A percentile compares a stretch with the other conserved stretches of the same genome.
These are phyloP conservation scores for Gossypium herbaceum DNA, from an alignment of 345 rosid species.

Conservation along the genomic window DNA sequence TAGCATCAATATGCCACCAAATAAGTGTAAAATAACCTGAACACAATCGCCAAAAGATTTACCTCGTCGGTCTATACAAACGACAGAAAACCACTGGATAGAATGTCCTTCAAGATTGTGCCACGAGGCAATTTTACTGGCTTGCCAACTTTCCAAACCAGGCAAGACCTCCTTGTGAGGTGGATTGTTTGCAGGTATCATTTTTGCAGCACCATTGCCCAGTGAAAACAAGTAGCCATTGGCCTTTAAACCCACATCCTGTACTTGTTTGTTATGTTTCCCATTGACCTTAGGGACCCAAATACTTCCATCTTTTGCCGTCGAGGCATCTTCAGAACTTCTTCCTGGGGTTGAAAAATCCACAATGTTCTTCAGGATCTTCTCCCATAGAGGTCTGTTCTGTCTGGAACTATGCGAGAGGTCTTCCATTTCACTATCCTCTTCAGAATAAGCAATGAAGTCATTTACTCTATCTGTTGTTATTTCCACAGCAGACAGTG, in stretches of 20 bases:
- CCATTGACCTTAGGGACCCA: constrained; percentile 84
- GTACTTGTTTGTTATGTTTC: constrained; percentile 67
- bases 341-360: constrained; percentile 43
- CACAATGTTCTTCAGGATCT: constrained; percentile 47
- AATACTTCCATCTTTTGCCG: constrained; percentile 40
- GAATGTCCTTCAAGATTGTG: constrained; percentile 90
- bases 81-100: constrained; percentile 85
- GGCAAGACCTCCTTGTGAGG: constrained; percentile 77
- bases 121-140: constrained; percentile 81
- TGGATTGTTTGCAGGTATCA: constrained; percentile 64
- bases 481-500: constrained; percentile 71
- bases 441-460: constrained; percentile 71
- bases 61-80: constrained; percentile 88
- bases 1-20: background rate
- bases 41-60: constrained; percentile 14
- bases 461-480: constrained; percentile 69
- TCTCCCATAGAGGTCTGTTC: constrained; percentile 65
- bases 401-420: constrained; percentile 36
- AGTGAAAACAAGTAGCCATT: constrained; percentile 43
- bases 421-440: constrained; percentile 55
- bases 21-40: background rate
- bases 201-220: constrained; percentile 63
- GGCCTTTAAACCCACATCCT: constrained; percentile 36
- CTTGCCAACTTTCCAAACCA: constrained; percentile 83
- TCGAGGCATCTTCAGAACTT: constrained; percentile 28